phyloP scores from a whole-genome alignment of 2,329 filamentous ascomycete genomes.

The Onygenales sp. region DNA sequence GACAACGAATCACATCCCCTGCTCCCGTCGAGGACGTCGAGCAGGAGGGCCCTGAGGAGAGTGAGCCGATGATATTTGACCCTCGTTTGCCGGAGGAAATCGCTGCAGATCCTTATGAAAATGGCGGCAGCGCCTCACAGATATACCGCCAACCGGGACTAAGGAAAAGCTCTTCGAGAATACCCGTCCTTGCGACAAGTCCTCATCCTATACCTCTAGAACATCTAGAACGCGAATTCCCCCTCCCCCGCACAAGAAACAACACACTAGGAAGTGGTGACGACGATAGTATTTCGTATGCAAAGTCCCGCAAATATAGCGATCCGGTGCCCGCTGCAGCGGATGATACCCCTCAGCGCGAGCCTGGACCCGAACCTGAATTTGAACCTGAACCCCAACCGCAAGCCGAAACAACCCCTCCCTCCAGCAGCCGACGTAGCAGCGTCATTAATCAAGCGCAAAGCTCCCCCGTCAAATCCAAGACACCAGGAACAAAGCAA shows the following conservation, averaged over 20 bases:
- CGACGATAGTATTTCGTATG: slow-evolving; percentile 49
- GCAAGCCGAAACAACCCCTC: slow-evolving; percentile 16
- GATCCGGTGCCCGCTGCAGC: slow-evolving; percentile 8
- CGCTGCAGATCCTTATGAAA: slow-evolving; percentile 39
- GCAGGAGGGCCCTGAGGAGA: slow-evolving; percentile 27
- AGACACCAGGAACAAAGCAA: slow-evolving; percentile 21
- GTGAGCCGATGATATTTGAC: slow-evolving; percentile 38
- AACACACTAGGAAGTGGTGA: slow-evolving; percentile 50
- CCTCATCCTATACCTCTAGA: slow-evolving; percentile 64
- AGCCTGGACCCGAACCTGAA: not conserved
- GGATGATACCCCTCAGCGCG: slow-evolving; percentile 2
- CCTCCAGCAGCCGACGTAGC: slow-evolving; percentile 8
- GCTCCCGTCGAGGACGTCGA: slow-evolving; percentile 30
- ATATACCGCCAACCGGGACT: slow-evolving; percentile 43
- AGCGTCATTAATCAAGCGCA: slow-evolving; percentile 14
- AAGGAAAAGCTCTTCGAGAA: slow-evolving; percentile 62
- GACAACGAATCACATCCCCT: slow-evolving; percentile 19
- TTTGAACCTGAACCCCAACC: not conserved
- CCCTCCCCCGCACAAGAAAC: slow-evolving; percentile 50
- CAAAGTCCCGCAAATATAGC: slow-evolving; percentile 44
- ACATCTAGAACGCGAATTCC: slow-evolving; percentile 64
- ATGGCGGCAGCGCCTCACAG: slow-evolving; percentile 33
- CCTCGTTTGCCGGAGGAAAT: slow-evolving; percentile 70
- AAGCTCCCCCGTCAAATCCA: slow-evolving; percentile 16
- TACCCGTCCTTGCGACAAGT: slow-evolving; percentile 75